A percentile compares a stretch with the other conserved stretches of the same genome.
Conservation (phyloP, 257 asterid species). For the Forsythia viridissima region DNA sequence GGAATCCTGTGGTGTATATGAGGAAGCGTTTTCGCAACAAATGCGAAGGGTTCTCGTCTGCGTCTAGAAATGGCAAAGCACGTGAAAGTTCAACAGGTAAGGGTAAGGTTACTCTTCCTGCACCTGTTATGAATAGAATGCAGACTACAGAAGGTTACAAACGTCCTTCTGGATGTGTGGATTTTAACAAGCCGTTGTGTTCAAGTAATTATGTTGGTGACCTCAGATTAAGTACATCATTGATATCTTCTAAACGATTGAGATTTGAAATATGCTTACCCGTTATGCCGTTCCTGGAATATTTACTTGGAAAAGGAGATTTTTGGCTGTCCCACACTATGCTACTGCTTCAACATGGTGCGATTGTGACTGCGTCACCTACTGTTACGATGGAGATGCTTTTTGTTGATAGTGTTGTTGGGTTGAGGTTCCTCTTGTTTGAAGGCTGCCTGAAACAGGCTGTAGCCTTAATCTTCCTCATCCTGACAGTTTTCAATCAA, state of each 20-base stretch:
- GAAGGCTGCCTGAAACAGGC: slow-evolving; percentile 81
- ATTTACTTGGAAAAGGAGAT: slow-evolving; percentile 33
- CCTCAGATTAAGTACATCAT: slow-evolving; percentile 37
- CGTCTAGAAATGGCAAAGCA: slow-evolving; percentile 39
- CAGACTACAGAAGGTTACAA: slow-evolving; percentile 24
- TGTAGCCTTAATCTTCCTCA: slow-evolving; percentile 56
- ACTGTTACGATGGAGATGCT: slow-evolving; percentile 79
- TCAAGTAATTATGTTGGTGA: slow-evolving; percentile 47
- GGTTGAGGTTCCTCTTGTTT: slow-evolving; percentile 68
- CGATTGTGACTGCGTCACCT: slow-evolving; percentile 65
- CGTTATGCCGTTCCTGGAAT: slow-evolving; percentile 32
- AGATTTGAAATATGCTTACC: slow-evolving; percentile 51
- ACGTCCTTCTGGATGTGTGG: slow-evolving; percentile 19
- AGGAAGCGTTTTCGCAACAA: slow-evolving; percentile 60
- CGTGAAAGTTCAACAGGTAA: slow-evolving; percentile 28
- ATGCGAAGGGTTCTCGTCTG: slow-evolving; percentile 30
- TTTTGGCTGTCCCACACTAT: slow-evolving; percentile 47
- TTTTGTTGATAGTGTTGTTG: slow-evolving; percentile 71
- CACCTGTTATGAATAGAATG: slow-evolving; percentile 24
- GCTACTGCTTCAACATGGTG: slow-evolving; percentile 65
- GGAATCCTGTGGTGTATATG: slow-evolving; percentile 59
- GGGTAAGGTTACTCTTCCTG: slow-evolving; percentile 18
- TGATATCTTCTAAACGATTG: slow-evolving; percentile 41
- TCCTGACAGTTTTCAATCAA: slow-evolving; percentile 60
- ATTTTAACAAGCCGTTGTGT: slow-evolving; percentile 38